Evolutionary conservation across 352 stramenopile species (phyloP), one percentile per base, ranked within the genome.

Genomic region (Phytophthora syringae): DNA sequence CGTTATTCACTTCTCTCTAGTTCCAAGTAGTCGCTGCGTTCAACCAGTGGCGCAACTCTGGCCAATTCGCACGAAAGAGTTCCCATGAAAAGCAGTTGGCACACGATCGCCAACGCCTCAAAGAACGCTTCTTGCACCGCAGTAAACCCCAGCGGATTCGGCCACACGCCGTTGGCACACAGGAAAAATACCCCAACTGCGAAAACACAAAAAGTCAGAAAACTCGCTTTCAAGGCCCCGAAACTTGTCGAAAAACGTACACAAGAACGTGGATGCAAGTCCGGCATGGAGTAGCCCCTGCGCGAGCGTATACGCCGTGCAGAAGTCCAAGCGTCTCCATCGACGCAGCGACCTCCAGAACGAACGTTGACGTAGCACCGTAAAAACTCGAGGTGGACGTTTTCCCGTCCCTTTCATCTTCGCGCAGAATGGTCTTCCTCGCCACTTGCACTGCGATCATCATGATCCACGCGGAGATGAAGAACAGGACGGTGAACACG

Each of bases 21-120:
- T 30, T 87, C 71, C 34, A 73, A 50, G 57, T 92, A 90, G 56
- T 93, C 81, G 42, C 64, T 81, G 25, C 77, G 66, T 44, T 94
- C 82, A 37, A 93, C 79, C 36, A 89, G 71, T 7, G 67, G 67
- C 27, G 74, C 72, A 48, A 94, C 79, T 50, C 74, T 67, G 12
- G 83, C 70, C 20, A 93, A 61, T 57, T 96, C 88, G 47, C 84
- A 90, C 4, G 83, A 91, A 1, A 93, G 59, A 48, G 88, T 96
- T 12, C 88, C 88, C 82, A 96, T 93, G 74, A 90, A 96, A 18
- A 96, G 64, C n/a, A 96, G 73, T 56, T 96, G 88, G 39, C 84
- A 96, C 15, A 94, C 72, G 64, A 96, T 94, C 2, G 88, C 86
- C 45, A 92, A 77, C 3, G 87, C 83, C 56, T 96, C 88, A 39